Evolutionary conservation across 805 yeast genomes (phyloP), one percentile per base, ranked within the genome.

Genomic region (Zygoascus bituminiphila): DNA sequence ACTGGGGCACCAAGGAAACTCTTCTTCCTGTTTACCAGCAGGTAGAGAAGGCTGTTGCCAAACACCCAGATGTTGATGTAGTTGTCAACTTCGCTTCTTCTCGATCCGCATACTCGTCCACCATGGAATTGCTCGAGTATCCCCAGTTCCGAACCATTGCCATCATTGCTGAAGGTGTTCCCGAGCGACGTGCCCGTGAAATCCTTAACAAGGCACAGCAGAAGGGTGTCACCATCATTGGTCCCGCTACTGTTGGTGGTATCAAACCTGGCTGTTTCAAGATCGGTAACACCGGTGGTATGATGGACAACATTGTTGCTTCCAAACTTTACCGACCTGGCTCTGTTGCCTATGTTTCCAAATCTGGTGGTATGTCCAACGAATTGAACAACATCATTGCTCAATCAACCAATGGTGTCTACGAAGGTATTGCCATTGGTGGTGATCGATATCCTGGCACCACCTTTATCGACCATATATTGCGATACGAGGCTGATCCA

Each of bases 391-490:
- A 70, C 64, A 71, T 70, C 59, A 70, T 70, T 50, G 51, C 72
- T 23, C 71, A 70, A 51, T 66, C 65, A 49, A 70, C 75, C 50
- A 67, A 70, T 53, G 75, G 75, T 55, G 75, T 70, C 19, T 71
- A 71, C 57, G 75, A 70, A 65, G 84, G 82, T 57, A 74, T 79
- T 55, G 84, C 84, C 59, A 79, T 79, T 73, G 84, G 84, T 54
- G 84, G 84, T 65, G 84, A 79, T 70, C 78, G 84, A 56, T 79
- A 79, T 74, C 84, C 84, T 52, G 84, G 84, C 58, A 79, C 84
- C 57, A 78, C 82, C 61, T 79, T 79, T 68, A 79, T 79, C 53
- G 84, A 79, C 67, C 84, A 81, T 61, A 75, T 79, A 62, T 70
- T 80, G 52, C 76, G 82, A 58, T 79, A 72, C 74, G 73, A 79